phyloP scores from a whole-genome alignment of 169 alveolate species.

The Plasmodium gaboni region DNA sequence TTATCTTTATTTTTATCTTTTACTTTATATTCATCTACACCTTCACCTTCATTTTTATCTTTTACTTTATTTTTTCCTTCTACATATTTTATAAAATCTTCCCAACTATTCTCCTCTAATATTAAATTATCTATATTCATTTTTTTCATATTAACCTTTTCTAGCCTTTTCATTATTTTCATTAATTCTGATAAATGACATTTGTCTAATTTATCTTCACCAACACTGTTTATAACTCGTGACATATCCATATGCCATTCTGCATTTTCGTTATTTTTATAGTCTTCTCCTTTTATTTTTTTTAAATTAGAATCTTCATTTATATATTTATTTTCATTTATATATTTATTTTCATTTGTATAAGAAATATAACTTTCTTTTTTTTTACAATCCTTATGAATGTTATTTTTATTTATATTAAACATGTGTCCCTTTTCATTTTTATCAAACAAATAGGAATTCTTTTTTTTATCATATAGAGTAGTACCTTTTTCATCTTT shows the following conservation, averaged over 20 bases:
- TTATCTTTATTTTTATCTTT: neutral
- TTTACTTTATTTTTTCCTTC: neutral
- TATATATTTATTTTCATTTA: too few relatives aligned
- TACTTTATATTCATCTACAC: neutral
- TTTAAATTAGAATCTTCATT: neutral
- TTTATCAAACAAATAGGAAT: too few relatives aligned
- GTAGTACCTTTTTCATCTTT: too few relatives aligned
- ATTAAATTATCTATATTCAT: conserved; percentile 1
- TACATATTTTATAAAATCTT: conserved; percentile 6
- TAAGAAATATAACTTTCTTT: too few relatives aligned
- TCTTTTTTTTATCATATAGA: too few relatives aligned
- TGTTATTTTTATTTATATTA: too few relatives aligned
- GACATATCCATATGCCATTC: neutral
- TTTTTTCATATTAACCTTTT: conserved; percentile 2
- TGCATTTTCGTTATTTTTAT: neutral
- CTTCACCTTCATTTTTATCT: neutral
- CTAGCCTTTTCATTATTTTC: conserved; percentile 23
- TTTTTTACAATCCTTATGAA: too few relatives aligned
- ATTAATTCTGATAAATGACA: conserved; percentile 26
- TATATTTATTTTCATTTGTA: too few relatives aligned
- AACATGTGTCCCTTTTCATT: too few relatives aligned
- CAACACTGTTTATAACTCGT: neutral
- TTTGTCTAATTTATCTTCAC: conserved; percentile 16
- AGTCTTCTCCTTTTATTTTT: neutral
- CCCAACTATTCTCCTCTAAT: conserved; percentile 7